These are phyloP conservation scores for Rubroshorea leprosula DNA, from an alignment of 345 rosid genomes.

Conservation along the genomic window DNA sequence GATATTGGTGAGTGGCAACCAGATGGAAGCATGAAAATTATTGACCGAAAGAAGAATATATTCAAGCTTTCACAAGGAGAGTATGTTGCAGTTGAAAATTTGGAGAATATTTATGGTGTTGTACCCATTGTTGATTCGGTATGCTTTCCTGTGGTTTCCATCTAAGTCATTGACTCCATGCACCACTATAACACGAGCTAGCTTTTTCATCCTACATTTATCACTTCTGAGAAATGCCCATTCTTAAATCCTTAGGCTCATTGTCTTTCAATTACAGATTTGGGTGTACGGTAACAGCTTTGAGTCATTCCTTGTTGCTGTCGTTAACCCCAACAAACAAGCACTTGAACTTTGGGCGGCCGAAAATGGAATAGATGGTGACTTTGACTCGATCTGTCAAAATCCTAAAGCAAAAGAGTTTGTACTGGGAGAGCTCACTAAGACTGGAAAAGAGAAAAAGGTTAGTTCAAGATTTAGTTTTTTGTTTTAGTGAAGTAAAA, in stretches of 20 bases:
- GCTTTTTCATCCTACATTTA: too few relatives aligned
- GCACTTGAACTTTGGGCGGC: conserved; percentile 79
- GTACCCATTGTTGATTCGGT: conserved; percentile 71
- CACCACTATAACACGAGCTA: not conserved
- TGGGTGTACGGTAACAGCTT: conserved; percentile 97
- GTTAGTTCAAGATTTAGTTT: too few relatives aligned
- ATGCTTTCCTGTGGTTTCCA: conserved; percentile 7
- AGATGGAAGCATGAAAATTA: conserved; percentile 87
- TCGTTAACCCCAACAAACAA: conserved; percentile 70
- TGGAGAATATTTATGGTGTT: conserved; percentile 76
- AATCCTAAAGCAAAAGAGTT: conserved; percentile 58
- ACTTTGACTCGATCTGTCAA: conserved; percentile 62
- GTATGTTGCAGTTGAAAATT: conserved; percentile 92
- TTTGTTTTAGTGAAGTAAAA: too few relatives aligned
- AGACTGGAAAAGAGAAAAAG: conserved; percentile 74
- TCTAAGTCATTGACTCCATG: not conserved
- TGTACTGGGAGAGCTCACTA: conserved; percentile 62
- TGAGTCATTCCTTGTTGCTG: conserved; percentile 88
- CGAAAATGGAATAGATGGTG: conserved; percentile 56
- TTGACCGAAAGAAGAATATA: conserved; percentile 91
- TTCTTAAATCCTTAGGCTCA: not conserved
- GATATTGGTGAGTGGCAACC: conserved; percentile 99
- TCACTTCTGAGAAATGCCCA: too few relatives aligned
- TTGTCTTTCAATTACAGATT: conserved; percentile 39
- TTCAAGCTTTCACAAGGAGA: conserved; percentile 99